A percentile compares a stretch with the other conserved stretches of the same genome.
phyloP scores from a whole-genome alignment of 768 basidiomycete genomes.

The Boletales sp. region DNA sequence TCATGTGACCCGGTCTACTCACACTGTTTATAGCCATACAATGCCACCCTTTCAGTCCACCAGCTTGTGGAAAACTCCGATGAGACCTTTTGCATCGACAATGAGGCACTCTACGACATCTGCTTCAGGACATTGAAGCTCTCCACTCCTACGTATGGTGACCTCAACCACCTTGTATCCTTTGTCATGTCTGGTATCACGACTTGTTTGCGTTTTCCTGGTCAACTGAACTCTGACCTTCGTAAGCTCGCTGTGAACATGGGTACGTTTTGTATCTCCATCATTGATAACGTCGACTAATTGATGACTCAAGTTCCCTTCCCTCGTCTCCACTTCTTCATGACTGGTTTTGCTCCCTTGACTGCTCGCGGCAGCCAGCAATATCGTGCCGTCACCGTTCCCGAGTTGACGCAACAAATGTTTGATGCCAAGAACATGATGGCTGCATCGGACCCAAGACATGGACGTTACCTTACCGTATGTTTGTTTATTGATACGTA shows the following conservation, averaged over 20 bases:
- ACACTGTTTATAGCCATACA: slow-evolving; percentile 73
- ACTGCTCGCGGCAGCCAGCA: slow-evolving; percentile 92
- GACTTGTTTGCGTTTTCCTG: slow-evolving; percentile 98
- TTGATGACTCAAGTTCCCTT: slow-evolving; percentile 66
- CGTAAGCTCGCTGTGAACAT: slow-evolving; percentile 99
- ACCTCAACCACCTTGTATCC: slow-evolving; percentile 97
- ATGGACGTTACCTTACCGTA: slow-evolving; percentile 96
- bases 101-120: slow-evolving; percentile 98
- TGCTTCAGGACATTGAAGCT: slow-evolving; percentile 98
- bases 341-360: slow-evolving; percentile 93
- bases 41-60: slow-evolving; percentile 96
- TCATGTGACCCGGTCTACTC: neutral
- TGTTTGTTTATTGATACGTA: slow-evolving; percentile 15
- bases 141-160: slow-evolving; percentile 91
- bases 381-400: slow-evolving; percentile 95
- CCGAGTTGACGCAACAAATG: slow-evolving; percentile 98
- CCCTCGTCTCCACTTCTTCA: slow-evolving; percentile 99
- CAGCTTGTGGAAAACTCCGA: slow-evolving; percentile 99
- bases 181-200: slow-evolving; percentile 99
- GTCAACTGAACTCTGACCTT: slow-evolving; percentile 98
- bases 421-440: slow-evolving; percentile 99
- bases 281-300: neutral
- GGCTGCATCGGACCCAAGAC: slow-evolving; percentile 95
- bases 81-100: slow-evolving; percentile 99
- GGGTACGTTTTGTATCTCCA: slow-evolving; percentile 51